These are phyloP conservation scores for Physcomitrium patens DNA, from an alignment of 225 moss, liverwort and hornwort species.

Conservation along the genomic window DNA sequence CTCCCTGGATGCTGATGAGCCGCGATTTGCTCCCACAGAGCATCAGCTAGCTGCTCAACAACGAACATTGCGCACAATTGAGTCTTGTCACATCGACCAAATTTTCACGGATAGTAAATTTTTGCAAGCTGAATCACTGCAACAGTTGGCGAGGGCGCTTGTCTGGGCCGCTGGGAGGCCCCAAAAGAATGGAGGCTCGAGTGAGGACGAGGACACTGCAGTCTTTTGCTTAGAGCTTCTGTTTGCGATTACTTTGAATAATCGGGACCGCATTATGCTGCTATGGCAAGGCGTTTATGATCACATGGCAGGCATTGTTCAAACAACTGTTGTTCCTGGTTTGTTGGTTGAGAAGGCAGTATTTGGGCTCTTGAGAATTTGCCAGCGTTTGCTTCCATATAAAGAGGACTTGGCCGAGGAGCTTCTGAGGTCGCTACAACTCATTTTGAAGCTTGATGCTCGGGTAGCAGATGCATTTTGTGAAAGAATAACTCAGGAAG, in stretches of 20 bases:
- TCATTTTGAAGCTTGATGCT: constrained; percentile 97
- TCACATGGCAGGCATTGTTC: constrained; percentile 98
- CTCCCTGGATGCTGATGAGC: constrained; percentile 94
- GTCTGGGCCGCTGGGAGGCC: constrained; percentile 99
- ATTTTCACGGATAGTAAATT: constrained; percentile 99
- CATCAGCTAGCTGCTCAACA: constrained; percentile 98
- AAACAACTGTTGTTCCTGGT: constrained; percentile 84
- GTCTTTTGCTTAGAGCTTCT: constrained; percentile 96
- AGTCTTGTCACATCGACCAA: constrained; percentile 96
- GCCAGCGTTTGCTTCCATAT: constrained; percentile 94
- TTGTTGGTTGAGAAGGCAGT: constrained; percentile 95
- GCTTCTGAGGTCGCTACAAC: constrained; percentile 91
- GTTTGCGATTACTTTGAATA: constrained; percentile 93
- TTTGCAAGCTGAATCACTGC: constrained; percentile 89
- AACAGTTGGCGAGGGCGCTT: constrained; percentile 93
- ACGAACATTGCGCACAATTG: constrained; percentile 91
- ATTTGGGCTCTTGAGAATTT: constrained; percentile 92
- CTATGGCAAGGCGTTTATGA: constrained; percentile 99
- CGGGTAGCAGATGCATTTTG: constrained; percentile 98
- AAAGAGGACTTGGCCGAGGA: constrained; percentile 99
- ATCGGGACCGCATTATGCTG: constrained; percentile 97
- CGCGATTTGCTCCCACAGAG: constrained; percentile 94
- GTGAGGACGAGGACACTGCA: constrained; percentile 97
- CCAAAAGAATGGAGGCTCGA: constrained; percentile 90
- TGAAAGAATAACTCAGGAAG: constrained; percentile 95